Evolutionary conservation across 2,329 filamentous ascomycete genomes (phyloP), one percentile per base, ranked within the genome.

Genomic region (Trichoderma oligosporum): DNA sequence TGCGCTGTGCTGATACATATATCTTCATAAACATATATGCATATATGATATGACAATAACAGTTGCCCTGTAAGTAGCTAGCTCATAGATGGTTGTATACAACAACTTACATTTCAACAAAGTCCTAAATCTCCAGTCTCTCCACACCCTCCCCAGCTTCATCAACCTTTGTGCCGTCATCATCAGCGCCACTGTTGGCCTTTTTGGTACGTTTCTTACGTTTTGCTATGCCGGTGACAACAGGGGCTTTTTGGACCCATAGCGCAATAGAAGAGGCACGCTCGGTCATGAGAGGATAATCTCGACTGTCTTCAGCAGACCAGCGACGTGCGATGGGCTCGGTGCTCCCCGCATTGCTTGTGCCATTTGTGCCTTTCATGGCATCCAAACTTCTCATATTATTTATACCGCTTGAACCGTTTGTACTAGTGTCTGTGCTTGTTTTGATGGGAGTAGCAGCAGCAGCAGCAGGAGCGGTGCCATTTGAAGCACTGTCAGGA

Each of bases 201-300:
- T 64, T 69, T 63, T 65, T 72, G 20, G 61, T 44, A 14, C 66
- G 67, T 62, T 67, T 73, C 68, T 73, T 78, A 60, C 73, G 73
- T 64, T 69, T 74, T 20, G 68, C 63, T n/a, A 66, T 63, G 22
- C 70, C 69, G 20, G 68, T 62, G n/a, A 73, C 71, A 0, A 68
- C 60, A 5, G 81, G 83, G 1, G 82, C 83, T 58, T 86, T 78
- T 47, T 73, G 73, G 20, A 93, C 81, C 89, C 89, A 94, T 39
- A 82, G 74, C 0, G 84, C 81, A 58, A 93, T 83, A 16, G 82
- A 81, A 46, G 83, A 79, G 0, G 88, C 88, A 20, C 89, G 79
- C 61, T 88, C 85, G 1, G 87, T 89, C 16, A 81, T 78, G 61
- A 89, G 84, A 2, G 83, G 82, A 67, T 88, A 88, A 62, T 90